These are phyloP conservation scores for Vigna reflexopilosa DNA, from an alignment of 306 rosid species.

Conservation along the genomic window DNA sequence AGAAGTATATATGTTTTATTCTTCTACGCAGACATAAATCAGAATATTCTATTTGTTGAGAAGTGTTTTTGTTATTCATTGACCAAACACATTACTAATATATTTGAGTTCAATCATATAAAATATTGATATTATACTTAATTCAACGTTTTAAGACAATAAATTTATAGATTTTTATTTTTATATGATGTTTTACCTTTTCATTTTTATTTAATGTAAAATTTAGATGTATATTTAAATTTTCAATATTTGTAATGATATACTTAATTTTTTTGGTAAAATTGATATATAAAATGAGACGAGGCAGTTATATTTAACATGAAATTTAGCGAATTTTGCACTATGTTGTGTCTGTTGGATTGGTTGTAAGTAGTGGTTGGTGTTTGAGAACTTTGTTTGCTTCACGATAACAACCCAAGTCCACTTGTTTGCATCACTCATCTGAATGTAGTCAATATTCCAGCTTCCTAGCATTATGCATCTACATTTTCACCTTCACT, in stretches of 20 bases:
- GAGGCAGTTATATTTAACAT: too few relatives aligned
- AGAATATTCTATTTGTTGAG: constrained; percentile 2
- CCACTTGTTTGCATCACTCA: constrained; percentile 16
- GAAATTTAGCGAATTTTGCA: background rate
- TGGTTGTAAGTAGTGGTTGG: constrained; percentile 9
- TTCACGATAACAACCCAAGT: constrained; percentile 10
- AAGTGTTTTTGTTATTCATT: background rate
- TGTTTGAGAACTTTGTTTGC: background rate
- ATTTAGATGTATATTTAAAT: too few relatives aligned
- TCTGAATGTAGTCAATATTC: constrained; percentile 16
- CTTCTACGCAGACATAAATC: background rate
- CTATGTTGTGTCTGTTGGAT: constrained; percentile 25
- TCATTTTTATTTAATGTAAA: too few relatives aligned
- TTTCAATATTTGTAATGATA: too few relatives aligned
- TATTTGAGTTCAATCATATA: too few relatives aligned
- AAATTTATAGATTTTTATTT: too few relatives aligned
- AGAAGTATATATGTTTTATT: background rate
- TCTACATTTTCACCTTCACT: constrained; percentile 15
- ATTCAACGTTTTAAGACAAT: too few relatives aligned
- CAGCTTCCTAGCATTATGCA: constrained; percentile 10
- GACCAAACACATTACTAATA: too few relatives aligned
- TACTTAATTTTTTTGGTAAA: too few relatives aligned
- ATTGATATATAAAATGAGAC: too few relatives aligned
- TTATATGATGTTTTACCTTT: too few relatives aligned
- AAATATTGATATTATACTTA: too few relatives aligned